Evolutionary conservation across 176 grass and related monocot species (phyloP).

Genomic region (Oryza meridionalis): DNA sequence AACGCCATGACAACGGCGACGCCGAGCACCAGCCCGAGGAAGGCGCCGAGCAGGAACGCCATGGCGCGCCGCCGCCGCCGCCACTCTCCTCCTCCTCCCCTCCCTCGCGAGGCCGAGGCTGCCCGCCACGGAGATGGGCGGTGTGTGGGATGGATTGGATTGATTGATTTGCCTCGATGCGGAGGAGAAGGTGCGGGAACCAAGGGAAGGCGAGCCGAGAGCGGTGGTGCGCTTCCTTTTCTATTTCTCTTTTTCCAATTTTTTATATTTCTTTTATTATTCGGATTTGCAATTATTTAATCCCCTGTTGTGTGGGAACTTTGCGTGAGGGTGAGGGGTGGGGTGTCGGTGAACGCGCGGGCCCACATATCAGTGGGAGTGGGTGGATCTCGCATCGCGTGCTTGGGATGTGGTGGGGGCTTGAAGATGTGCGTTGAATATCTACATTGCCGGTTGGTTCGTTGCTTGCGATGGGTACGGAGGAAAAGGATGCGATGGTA

Average conservation of each 20-base stretch:
- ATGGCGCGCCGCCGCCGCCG: slow-evolving; percentile 32
- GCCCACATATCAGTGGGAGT: not conserved
- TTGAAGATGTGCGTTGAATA: not conserved
- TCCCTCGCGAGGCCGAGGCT: not conserved
- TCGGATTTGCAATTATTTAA: not conserved
- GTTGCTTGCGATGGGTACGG: not conserved
- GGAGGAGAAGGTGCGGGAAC: slow-evolving; percentile 30
- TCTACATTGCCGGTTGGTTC: not conserved
- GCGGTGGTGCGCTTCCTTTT: not conserved
- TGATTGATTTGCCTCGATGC: slow-evolving; percentile 6
- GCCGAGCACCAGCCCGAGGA: slow-evolving; percentile 71
- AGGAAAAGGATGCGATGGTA: no score
- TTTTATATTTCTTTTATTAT: not conserved
- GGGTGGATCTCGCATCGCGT: not conserved
- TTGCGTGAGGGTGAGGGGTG: slow-evolving; percentile 4
- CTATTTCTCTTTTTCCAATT: not conserved
- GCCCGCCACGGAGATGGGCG: not conserved
- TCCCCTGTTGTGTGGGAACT: not conserved
- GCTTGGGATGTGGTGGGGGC: not conserved
- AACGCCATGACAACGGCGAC: slow-evolving; percentile 78
- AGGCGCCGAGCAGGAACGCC: slow-evolving; percentile 79
- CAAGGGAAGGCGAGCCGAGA: not conserved
- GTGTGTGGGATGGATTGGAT: not conserved
- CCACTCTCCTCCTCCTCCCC: not conserved
- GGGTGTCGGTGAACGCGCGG: not conserved